These are phyloP conservation scores for Pleurotus tuoliensis DNA, from an alignment of 768 basidiomycete species.

Conservation along the genomic window DNA sequence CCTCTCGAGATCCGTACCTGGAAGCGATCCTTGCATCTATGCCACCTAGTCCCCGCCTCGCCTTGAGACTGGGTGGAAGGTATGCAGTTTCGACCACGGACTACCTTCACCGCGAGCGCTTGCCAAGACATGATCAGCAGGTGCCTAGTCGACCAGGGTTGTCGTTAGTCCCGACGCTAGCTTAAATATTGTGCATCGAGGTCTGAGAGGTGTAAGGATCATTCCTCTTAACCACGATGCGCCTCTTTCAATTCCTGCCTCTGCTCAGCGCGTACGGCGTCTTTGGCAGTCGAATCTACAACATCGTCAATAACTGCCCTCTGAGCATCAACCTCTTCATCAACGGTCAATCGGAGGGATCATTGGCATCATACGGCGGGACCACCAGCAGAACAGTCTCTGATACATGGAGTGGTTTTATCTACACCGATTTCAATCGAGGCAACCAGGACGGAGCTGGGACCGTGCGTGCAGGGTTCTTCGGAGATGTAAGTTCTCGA, in stretches of 20 bases:
- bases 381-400: slow-evolving; percentile 10
- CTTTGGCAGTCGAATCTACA: slow-evolving; percentile 6
- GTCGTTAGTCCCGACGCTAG: no score
- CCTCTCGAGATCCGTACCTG: no score
- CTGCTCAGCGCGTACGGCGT: not conserved
- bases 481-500: slow-evolving; percentile 16
- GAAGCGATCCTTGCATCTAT: not conserved
- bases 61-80: no score
- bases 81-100: not conserved
- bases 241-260: not conserved
- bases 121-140: slow-evolving; percentile 7
- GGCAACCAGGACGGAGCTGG: slow-evolving; percentile 18
- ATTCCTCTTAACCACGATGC: not conserved
- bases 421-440: slow-evolving; percentile 24
- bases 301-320: slow-evolving; percentile 24
- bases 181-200: no score
- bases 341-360: slow-evolving; percentile 18
- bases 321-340: slow-evolving; percentile 18
- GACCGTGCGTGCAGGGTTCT: slow-evolving; percentile 24
- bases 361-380: slow-evolving; percentile 16
- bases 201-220: not conserved
- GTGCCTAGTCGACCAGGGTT: not conserved
- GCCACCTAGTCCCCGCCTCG: not conserved
- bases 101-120: not conserved
- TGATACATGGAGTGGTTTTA: slow-evolving; percentile 19